Percentiles rank a stretch among this genome's conserved stretches.
Conservation (phyloP, 768 basidiomycete species). For the Hemileccinum impolitum region DNA sequence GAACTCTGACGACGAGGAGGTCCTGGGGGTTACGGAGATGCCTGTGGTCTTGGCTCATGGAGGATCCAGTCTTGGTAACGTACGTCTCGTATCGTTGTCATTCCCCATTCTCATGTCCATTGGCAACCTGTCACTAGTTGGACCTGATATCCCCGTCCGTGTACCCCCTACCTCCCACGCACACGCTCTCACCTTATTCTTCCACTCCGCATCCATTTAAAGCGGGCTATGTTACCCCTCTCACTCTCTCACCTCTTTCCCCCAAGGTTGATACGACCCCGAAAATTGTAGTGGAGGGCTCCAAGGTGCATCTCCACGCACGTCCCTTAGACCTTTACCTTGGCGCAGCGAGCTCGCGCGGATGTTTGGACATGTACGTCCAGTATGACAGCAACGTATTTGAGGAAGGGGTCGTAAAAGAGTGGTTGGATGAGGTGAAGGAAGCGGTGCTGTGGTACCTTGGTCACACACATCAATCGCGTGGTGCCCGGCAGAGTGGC, state of each 20-base stretch:
- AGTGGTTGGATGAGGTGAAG: conserved; percentile 47
- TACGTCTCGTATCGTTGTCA: background rate
- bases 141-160: conserved; percentile 34
- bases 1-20: background rate
- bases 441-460: conserved; percentile 33
- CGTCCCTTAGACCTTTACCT: conserved; percentile 45
- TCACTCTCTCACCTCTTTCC: background rate
- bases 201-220: conserved; percentile 11
- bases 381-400: conserved; percentile 48
- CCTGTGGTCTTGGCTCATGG: conserved; percentile 4
- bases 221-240: conserved; percentile 5
- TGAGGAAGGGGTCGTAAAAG: conserved; percentile 36
- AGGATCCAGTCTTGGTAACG: conserved; percentile 30
- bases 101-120: no score
- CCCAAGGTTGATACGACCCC: background rate
- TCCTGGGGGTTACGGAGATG: conserved; percentile 6
- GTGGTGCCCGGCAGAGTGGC: background rate
- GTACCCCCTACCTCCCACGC: conserved; percentile 28
- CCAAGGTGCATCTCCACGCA: conserved; percentile 32
- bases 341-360: conserved; percentile 34
- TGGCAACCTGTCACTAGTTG: conserved; percentile 25
- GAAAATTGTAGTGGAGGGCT: conserved; percentile 10
- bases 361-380: conserved; percentile 32
- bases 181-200: conserved; percentile 19
- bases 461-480: conserved; percentile 8